These are phyloP conservation scores for Leccinum aurantiacum DNA, from an alignment of 768 basidiomycete genomes.

Conservation along the genomic window DNA sequence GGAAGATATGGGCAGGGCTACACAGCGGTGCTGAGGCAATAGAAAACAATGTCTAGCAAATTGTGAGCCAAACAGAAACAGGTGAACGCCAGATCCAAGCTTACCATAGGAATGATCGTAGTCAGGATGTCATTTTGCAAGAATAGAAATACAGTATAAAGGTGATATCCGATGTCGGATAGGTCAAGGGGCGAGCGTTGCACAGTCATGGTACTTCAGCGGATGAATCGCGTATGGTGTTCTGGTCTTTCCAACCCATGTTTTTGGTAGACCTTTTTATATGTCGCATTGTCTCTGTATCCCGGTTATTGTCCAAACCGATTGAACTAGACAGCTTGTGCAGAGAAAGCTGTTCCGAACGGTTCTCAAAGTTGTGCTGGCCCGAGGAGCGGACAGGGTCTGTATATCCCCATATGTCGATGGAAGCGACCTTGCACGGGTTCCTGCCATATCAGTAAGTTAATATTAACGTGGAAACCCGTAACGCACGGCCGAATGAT, in stretches of 20 bases:
- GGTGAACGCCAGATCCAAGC: conserved; percentile 3
- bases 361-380: neutral
- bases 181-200: conserved; percentile 4
- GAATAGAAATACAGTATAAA: conserved; percentile 39
- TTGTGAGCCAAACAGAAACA: neutral
- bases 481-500: neutral
- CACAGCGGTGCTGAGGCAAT: conserved; percentile 30
- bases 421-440: neutral
- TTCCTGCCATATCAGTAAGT: neutral
- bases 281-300: neutral
- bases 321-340: neutral
- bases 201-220: conserved; percentile 18
- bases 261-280: neutral
- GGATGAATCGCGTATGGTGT: neutral
- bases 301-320: conserved; percentile 5
- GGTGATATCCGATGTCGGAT: conserved; percentile 17
- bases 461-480: neutral
- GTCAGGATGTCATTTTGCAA: conserved; percentile 48
- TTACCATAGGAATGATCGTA: conserved; percentile 45
- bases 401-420: neutral
- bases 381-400: neutral
- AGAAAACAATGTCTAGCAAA: neutral
- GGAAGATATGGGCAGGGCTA: conserved; percentile 17
- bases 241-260: neutral
- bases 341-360: neutral